Evolutionary conservation across 768 basidiomycete genomes (phyloP).

Genomic region (Lentinula detonsa): DNA sequence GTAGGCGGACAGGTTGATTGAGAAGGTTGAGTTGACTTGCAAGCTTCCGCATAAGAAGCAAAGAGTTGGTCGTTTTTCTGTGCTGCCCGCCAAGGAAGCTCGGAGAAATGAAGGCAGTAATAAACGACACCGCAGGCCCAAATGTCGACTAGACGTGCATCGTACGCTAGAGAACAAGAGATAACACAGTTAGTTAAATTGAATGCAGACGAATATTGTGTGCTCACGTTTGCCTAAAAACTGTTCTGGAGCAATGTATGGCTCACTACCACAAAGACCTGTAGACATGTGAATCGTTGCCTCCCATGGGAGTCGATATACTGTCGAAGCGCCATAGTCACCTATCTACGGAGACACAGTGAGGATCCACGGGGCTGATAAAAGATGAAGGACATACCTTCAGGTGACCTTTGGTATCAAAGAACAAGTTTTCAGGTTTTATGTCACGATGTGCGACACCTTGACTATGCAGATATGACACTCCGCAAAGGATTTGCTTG

Average conservation of each 20-base stretch:
- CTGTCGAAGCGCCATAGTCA: slow-evolving; percentile 98
- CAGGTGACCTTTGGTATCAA: slow-evolving; percentile 86
- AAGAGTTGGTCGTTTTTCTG: slow-evolving; percentile 80
- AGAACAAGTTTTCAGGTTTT: slow-evolving; percentile 97
- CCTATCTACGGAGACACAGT: slow-evolving; percentile 61
- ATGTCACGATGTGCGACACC: slow-evolving; percentile 98
- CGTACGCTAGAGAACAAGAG: slow-evolving; percentile 66
- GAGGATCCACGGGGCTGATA: neutral
- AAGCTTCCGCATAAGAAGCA: slow-evolving; percentile 63
- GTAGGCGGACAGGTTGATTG: slow-evolving; percentile 54
- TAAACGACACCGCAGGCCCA: slow-evolving; percentile 98
- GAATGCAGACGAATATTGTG: slow-evolving; percentile 20
- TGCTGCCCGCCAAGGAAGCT: slow-evolving; percentile 96
- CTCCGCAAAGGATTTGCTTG: slow-evolving; percentile 88
- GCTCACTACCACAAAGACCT: slow-evolving; percentile 95
- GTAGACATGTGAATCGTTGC: slow-evolving; percentile 95
- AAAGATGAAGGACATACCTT: slow-evolving; percentile 54
- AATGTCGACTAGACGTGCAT: slow-evolving; percentile 94
- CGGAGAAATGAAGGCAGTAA: slow-evolving; percentile 97
- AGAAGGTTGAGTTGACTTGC: slow-evolving; percentile 37
- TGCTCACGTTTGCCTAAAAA: slow-evolving; percentile 94
- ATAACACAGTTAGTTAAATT: slow-evolving; percentile 28
- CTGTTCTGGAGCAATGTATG: slow-evolving; percentile 98
- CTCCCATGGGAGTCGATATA: slow-evolving; percentile 98
- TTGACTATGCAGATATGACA: slow-evolving; percentile 90